Evolutionary conservation across 371 early-diverging fungal genomes (phyloP).

Genomic region (Mortierella sp.): DNA sequence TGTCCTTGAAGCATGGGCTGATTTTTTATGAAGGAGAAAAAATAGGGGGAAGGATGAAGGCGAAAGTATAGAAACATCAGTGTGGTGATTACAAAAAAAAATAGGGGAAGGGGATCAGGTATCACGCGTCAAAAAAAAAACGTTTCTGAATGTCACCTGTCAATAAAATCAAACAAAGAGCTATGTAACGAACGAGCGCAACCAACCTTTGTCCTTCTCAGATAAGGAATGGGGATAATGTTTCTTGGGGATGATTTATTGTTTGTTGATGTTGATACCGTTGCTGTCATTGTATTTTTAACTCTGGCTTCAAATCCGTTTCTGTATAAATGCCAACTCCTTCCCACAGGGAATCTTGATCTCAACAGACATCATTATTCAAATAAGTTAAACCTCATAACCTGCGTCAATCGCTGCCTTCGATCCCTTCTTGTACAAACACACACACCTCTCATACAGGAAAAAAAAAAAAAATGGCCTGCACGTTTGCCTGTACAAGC

Average conservation of each 20-base stretch:
- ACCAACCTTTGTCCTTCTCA: background rate
- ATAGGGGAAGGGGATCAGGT: constrained; percentile 11
- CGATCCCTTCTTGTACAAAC: background rate
- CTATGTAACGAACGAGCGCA: background rate
- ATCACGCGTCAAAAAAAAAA: constrained; percentile 22
- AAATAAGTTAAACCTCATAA: too few species aligned
- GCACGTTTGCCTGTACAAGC: constrained; percentile 26
- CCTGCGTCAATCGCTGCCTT: background rate
- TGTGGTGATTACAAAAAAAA: background rate
- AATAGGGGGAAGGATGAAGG: background rate
- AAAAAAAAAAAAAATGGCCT: constrained; percentile 24
- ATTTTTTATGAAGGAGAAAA: constrained; percentile 1
- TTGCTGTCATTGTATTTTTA: background rate
- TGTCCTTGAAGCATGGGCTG: background rate
- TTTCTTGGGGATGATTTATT: too few species aligned
- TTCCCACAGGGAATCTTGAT: too few species aligned
- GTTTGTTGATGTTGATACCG: background rate
- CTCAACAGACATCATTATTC: too few species aligned
- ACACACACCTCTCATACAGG: background rate
- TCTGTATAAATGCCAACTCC: background rate
- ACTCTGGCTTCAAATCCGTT: background rate
- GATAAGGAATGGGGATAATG: too few species aligned
- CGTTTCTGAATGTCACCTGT: background rate
- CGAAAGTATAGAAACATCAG: background rate
- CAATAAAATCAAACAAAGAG: background rate